These are phyloP conservation scores for Arabis hirsuta DNA, from an alignment of 345 rosid genomes.

Conservation along the genomic window DNA sequence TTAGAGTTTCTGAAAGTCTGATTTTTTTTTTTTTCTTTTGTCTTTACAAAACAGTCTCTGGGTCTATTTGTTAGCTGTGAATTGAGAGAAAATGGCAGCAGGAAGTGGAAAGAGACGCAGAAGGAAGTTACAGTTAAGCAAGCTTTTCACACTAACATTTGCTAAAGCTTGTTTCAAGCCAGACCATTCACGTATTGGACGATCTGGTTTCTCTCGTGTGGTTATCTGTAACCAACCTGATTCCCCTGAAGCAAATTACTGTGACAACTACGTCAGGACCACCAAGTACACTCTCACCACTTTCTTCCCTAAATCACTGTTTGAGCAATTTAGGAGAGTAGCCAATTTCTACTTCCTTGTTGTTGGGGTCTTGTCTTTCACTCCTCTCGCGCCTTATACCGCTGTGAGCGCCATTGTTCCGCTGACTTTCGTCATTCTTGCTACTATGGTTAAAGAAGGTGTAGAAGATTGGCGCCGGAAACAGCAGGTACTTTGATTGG, in stretches of 20 bases:
- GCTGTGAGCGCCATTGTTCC: conserved; percentile 77
- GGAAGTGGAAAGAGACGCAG: conserved; percentile 54
- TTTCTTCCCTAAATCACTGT: conserved; percentile 89
- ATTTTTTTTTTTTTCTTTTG: background rate
- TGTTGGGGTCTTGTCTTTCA: conserved; percentile 72
- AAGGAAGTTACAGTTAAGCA: conserved; percentile 71
- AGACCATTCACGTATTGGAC: conserved; percentile 75
- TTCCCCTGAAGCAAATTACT: conserved; percentile 59
- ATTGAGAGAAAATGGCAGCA: conserved; percentile 31
- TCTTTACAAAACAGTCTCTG: background rate
- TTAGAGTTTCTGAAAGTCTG: conserved; percentile 18
- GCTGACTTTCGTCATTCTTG: conserved; percentile 69
- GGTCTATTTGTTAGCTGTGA: background rate
- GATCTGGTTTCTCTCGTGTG: conserved; percentile 84
- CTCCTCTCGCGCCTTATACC: conserved; percentile 69
- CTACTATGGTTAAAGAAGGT: conserved; percentile 86
- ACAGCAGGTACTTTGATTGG: conserved; percentile 61
- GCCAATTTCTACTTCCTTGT: conserved; percentile 89
- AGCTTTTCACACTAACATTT: conserved; percentile 63
- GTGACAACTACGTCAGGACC: conserved; percentile 66
- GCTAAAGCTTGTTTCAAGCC: conserved; percentile 65
- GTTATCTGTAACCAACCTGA: conserved; percentile 78
- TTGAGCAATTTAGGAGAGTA: conserved; percentile 94
- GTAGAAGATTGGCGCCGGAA: conserved; percentile 87
- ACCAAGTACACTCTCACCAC: conserved; percentile 75